These are phyloP conservation scores for Adenanthera pavonina DNA, from an alignment of 306 rosid genomes.

Conservation along the genomic window DNA sequence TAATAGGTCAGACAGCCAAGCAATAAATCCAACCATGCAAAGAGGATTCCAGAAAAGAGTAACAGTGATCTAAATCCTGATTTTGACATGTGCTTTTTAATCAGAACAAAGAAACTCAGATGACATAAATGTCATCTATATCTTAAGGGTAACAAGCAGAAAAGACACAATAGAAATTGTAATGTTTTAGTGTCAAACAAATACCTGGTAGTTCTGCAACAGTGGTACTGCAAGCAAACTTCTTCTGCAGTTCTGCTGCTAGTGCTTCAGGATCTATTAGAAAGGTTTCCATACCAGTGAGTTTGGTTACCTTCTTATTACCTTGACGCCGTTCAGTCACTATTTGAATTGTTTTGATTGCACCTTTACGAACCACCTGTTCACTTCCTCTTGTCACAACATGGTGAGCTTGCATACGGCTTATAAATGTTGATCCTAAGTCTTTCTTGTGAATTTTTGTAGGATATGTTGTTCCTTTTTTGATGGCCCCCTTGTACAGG, in stretches of 20 bases:
- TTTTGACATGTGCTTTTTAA: not conserved
- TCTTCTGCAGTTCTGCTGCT: slow-evolving; percentile 94
- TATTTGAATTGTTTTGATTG: slow-evolving; percentile 78
- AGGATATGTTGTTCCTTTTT: slow-evolving; percentile 86
- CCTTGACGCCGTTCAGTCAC: slow-evolving; percentile 93
- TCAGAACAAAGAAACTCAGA: slow-evolving; percentile 1
- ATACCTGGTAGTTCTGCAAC: slow-evolving; percentile 88
- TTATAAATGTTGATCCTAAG: slow-evolving; percentile 66
- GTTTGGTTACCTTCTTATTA: slow-evolving; percentile 89
- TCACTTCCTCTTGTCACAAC: slow-evolving; percentile 82
- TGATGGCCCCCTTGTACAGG: slow-evolving; percentile 82
- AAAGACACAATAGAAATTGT: not conserved
- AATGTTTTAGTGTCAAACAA: slow-evolving; percentile 27
- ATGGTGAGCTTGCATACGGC: slow-evolving; percentile 93
- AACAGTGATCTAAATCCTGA: not conserved
- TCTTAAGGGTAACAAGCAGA: slow-evolving; percentile 21
- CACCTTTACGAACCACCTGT: slow-evolving; percentile 89
- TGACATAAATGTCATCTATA: not conserved
- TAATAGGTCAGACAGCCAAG: not conserved
- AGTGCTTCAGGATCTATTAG: slow-evolving; percentile 84
- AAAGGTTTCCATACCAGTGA: slow-evolving; percentile 85
- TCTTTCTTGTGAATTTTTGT: slow-evolving; percentile 91
- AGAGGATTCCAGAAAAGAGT: not conserved
- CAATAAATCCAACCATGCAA: not conserved
- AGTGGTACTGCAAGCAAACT: slow-evolving; percentile 94